phyloP scores from a whole-genome alignment of 305 asterid species.

The Petunia hybrid region DNA sequence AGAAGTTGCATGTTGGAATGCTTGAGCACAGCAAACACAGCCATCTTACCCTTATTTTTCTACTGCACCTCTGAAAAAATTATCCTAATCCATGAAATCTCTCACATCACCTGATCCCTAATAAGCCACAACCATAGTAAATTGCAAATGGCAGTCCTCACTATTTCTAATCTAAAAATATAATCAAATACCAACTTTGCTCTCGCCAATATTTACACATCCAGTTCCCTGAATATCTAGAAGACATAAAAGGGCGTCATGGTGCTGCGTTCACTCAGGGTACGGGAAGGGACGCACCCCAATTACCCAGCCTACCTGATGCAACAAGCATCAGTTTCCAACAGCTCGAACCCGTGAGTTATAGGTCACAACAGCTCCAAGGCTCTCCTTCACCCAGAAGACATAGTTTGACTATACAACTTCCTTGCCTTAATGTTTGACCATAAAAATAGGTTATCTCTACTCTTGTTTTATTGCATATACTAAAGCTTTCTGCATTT shows the following conservation, averaged over 20 bases:
- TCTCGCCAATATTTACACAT: not conserved
- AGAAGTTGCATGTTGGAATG: not conserved
- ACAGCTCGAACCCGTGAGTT: too few relatives aligned
- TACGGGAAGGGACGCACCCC: too few relatives aligned
- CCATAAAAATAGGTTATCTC: not conserved
- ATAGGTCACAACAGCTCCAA: too few relatives aligned
- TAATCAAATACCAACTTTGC: too few relatives aligned
- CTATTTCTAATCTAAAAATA: not conserved
- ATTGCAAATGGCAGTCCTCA: not conserved
- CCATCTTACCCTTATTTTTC: too few relatives aligned
- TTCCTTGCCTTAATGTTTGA: not conserved
- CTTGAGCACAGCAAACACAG: too few relatives aligned
- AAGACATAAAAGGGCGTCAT: too few relatives aligned
- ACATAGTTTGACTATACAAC: not conserved
- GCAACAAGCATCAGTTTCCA: too few relatives aligned
- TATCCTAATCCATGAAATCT: not conserved
- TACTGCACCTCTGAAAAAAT: not conserved
- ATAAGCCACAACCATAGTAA: not conserved
- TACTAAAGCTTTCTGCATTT: not conserved
- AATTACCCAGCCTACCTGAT: too few relatives aligned
- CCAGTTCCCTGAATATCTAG: not conserved
- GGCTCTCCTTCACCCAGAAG: too few relatives aligned
- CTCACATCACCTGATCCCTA: conserved; percentile 1
- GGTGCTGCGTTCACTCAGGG: too few relatives aligned
- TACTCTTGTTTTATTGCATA: not conserved